Evolutionary conservation across 768 basidiomycete species (phyloP).

Genomic region (Suillus spraguei): DNA sequence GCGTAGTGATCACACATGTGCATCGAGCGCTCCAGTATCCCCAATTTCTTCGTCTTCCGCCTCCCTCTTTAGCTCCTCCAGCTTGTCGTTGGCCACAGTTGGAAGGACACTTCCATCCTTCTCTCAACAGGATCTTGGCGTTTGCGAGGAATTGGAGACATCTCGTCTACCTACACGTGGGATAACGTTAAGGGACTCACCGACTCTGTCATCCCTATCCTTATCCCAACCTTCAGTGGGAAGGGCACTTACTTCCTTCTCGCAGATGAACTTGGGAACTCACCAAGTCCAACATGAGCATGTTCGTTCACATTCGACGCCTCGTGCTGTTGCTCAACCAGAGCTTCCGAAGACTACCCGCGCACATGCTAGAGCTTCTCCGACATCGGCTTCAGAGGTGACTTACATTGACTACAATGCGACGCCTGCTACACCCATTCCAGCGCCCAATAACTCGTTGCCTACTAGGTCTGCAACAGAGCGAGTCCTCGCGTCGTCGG

Average conservation of each 20-base stretch:
- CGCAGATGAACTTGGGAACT: slow-evolving; percentile 2
- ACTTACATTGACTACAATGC: slow-evolving; percentile 32
- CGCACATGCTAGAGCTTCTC: slow-evolving; percentile 20
- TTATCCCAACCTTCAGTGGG: slow-evolving; percentile 4
- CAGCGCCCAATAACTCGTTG: slow-evolving; percentile 18
- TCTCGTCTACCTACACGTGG: slow-evolving; percentile 21
- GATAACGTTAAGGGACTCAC: slow-evolving; percentile 15
- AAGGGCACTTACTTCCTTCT: slow-evolving; percentile 10
- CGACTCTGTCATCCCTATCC: slow-evolving; percentile 2
- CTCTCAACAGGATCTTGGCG: slow-evolving; percentile 15
- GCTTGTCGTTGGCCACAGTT: slow-evolving; percentile 23
- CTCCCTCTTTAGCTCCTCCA: slow-evolving; percentile 28
- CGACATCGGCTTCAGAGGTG: slow-evolving; percentile 17
- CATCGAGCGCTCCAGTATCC: slow-evolving; percentile 36
- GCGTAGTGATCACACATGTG: slow-evolving; percentile 28
- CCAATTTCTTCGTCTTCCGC: slow-evolving; percentile 31
- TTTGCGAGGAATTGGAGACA: slow-evolving; percentile 26
- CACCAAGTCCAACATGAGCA: slow-evolving; percentile 4
- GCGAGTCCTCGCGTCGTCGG: slow-evolving; percentile 30
- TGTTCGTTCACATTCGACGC: slow-evolving; percentile 8
- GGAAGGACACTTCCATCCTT: slow-evolving; percentile 13
- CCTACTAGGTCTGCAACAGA: slow-evolving; percentile 35
- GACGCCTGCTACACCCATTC: slow-evolving; percentile 25
- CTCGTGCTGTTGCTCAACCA: neutral
- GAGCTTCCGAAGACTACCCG: slow-evolving; percentile 1